A percentile compares a stretch with the other conserved stretches of the same genome.
These are phyloP conservation scores for Citrus inodora DNA, from an alignment of 345 rosid species.

Conservation along the genomic window DNA sequence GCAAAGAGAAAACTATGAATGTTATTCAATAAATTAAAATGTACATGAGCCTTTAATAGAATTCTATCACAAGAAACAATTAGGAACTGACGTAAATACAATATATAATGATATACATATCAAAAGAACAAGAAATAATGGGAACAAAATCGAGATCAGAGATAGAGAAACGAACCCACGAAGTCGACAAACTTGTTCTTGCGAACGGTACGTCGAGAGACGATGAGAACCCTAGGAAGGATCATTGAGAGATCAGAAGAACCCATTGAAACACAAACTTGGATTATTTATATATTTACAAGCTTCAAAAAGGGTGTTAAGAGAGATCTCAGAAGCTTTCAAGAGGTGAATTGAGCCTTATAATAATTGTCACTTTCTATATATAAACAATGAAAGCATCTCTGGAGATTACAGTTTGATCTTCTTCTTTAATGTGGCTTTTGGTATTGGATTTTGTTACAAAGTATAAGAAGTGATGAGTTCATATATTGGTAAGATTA, in stretches of 20 bases:
- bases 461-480: too few relatives aligned
- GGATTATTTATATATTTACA: too few relatives aligned
- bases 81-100: too few relatives aligned
- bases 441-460: not conserved
- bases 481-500: too few relatives aligned
- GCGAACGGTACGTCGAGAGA: constrained; percentile 54
- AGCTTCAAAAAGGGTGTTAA: too few relatives aligned
- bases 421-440: not conserved
- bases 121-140: not conserved
- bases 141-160: not conserved
- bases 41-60: too few relatives aligned
- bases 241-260: constrained; percentile 33
- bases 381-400: not conserved
- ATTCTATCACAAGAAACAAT: too few relatives aligned
- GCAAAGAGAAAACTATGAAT: too few relatives aligned
- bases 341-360: not conserved
- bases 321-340: too few relatives aligned
- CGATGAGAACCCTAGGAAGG: constrained; percentile 55
- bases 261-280: not conserved
- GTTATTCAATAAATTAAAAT: too few relatives aligned
- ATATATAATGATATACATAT: not conserved
- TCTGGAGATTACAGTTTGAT: not conserved
- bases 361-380: not conserved
- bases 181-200: constrained; percentile 62
- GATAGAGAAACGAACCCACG: constrained; percentile 33